A percentile compares a stretch with the other conserved stretches of the same genome.
Evolutionary conservation across 2,329 filamentous ascomycete genomes (phyloP).

Genomic region (Stachybotrys chartarum): DNA sequence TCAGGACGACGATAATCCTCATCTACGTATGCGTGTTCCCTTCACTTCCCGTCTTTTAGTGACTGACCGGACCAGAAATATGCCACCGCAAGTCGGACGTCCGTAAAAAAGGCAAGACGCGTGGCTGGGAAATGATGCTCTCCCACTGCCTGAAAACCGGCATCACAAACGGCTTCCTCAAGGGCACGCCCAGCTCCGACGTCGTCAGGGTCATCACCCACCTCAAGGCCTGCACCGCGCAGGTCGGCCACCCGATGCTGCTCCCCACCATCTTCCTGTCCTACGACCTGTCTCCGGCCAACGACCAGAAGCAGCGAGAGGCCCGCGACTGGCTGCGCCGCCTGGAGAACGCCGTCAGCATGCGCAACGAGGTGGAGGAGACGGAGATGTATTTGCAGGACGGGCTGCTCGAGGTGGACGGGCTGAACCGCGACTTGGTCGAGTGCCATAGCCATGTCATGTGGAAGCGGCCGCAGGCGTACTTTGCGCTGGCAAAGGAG

Average conservation of each 20-base stretch:
- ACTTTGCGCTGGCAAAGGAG: slow-evolving; percentile 43
- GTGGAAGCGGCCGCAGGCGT: slow-evolving; percentile 57
- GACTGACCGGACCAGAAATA: slow-evolving; percentile 34
- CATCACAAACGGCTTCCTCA: slow-evolving; percentile 54
- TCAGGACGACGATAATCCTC: slow-evolving; percentile 47
- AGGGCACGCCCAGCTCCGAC: slow-evolving; percentile 52
- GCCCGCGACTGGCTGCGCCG: slow-evolving; percentile 54
- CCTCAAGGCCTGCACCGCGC: slow-evolving; percentile 37
- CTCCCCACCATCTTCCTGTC: slow-evolving; percentile 52
- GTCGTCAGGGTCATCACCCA: slow-evolving; percentile 42
- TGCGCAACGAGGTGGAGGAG: slow-evolving; percentile 53
- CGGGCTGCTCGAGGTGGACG: slow-evolving; percentile 48
- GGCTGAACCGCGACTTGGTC: slow-evolving; percentile 53
- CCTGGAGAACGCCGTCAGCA: slow-evolving; percentile 53
- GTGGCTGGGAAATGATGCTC: slow-evolving; percentile 59
- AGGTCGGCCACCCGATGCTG: slow-evolving; percentile 51
- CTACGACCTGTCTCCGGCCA: slow-evolving; percentile 47
- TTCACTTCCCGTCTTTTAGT: too few species aligned
- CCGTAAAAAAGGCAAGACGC: slow-evolving; percentile 54
- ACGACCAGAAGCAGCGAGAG: slow-evolving; percentile 56
- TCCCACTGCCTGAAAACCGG: slow-evolving; percentile 47
- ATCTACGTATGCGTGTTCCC: slow-evolving; percentile 39
- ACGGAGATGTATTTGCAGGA: slow-evolving; percentile 47
- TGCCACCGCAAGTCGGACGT: slow-evolving; percentile 61
- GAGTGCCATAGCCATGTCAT: slow-evolving; percentile 57